Conservation (phyloP, 805 yeast species). For the Lachancea lanzarotensis region DNA sequence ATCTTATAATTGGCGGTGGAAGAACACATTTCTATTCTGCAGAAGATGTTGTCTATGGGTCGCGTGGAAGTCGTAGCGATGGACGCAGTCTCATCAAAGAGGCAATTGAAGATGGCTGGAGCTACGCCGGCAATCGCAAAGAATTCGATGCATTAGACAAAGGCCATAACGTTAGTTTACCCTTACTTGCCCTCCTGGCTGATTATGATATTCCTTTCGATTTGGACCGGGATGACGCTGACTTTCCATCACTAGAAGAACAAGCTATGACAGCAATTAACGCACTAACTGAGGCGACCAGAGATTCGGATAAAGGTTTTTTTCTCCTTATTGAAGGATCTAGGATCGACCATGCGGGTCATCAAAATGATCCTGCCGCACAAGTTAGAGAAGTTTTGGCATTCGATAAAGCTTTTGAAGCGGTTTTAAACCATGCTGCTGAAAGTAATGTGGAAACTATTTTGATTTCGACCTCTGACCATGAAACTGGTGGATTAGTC, state of each 20-base stretch:
- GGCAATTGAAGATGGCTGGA: conserved; percentile 47
- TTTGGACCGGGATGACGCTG: conserved; percentile 57
- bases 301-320: conserved; percentile 74
- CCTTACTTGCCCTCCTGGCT: conserved; percentile 71
- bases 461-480: conserved; percentile 81
- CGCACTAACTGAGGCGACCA: conserved; percentile 59
- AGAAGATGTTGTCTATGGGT: conserved; percentile 28
- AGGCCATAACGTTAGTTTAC: conserved; percentile 64
- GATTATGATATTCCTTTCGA: conserved; percentile 79
- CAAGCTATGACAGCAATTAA: conserved; percentile 68
- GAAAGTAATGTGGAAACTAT: conserved; percentile 67
- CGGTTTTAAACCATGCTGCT: conserved; percentile 66
- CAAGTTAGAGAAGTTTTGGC: conserved; percentile 89
- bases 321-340: conserved; percentile 86
- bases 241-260: conserved; percentile 73
- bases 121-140: conserved; percentile 57
- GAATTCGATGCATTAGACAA: conserved; percentile 50
- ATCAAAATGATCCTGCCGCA: conserved; percentile 88
- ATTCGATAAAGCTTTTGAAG: conserved; percentile 72
- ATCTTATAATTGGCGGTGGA: conserved; percentile 87
- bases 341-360: conserved; percentile 93
- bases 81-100: conserved; percentile 58
- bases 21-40: conserved; percentile 70
- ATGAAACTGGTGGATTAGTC: conserved; percentile 94
- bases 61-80: conserved; percentile 61